Evolutionary conservation across 345 rosid genomes (phyloP).

Genomic region (Eutrema yunnanense): DNA sequence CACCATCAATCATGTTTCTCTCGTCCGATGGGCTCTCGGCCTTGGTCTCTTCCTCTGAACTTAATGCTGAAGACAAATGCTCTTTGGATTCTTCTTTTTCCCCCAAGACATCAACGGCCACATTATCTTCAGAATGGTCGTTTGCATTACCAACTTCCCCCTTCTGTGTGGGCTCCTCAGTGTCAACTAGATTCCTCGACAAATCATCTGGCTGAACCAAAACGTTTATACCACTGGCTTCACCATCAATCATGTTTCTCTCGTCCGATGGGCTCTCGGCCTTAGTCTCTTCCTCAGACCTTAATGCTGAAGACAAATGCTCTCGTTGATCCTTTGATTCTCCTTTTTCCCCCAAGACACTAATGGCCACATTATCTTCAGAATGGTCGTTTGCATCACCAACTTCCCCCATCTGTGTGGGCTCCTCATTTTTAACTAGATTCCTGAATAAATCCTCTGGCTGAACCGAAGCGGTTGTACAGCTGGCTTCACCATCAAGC

Average conservation of each 20-base stretch:
- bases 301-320: neutral
- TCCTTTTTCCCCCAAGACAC: neutral
- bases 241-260: neutral
- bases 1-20: neutral
- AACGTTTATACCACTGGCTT: neutral
- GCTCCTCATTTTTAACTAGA: neutral
- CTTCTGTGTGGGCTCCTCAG: neutral
- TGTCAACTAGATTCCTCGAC: neutral
- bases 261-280: neutral
- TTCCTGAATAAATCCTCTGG: neutral
- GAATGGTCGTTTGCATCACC: neutral
- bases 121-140: neutral
- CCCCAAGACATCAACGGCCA: neutral
- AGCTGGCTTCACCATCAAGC: neutral
- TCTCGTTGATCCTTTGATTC: neutral
- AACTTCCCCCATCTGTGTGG: neutral
- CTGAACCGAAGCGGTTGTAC: neutral
- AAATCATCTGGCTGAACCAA: neutral
- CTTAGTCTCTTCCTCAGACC: neutral
- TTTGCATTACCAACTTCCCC: neutral
- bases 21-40: neutral
- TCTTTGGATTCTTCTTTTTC: conserved; percentile 1
- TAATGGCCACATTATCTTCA: neutral
- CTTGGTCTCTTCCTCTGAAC: neutral
- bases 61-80: neutral